Evolutionary conservation across 306 rosid species (phyloP), one percentile per base, ranked within the genome.

Genomic region (Fragaria ananassa): DNA sequence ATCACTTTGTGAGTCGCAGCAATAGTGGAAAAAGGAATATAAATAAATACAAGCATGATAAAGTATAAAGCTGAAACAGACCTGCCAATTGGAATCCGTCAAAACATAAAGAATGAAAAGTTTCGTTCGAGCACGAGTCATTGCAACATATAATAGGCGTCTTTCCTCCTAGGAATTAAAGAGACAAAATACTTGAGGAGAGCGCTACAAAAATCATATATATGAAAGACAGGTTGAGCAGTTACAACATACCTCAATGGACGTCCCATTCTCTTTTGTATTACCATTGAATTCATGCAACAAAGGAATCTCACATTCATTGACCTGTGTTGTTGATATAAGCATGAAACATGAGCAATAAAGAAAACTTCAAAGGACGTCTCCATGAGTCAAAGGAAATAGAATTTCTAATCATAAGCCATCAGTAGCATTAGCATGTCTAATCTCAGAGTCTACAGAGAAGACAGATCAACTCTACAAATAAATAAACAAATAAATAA

Each of bases 51-150:
- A 63, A 27, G 47, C 15, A n/a, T 18, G 51, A 70, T 12, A 53
- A 51, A 25, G 64, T 10, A 35, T 49, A n/a, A 69, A 79, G 34
- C 79, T 49, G 25, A 68, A 39, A 76, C 85, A 75, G 58, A 91
- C 98, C 97, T 95, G 98, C 90, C 93, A 92, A 73, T 88, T 87
- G 65, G 96, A 94, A 81, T 94, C 97, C 87, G 87, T 70, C 72
- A 81, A 72, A 69, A 92, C 88, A 84, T 89, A 81, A 14, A 89
- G 90, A 77, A 92, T 74, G 74, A 83, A 89, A 70, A 94, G 95
- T 78, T 86, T 88, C 72, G 79, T 82, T 17, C 96, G 91, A 80
- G 98, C 96, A 85, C 98, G 98, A 64, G 98, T 95, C 97, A 92
- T 95, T 74, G 97, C 98, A 82, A 95, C 98, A 79, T 95, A 95